These are phyloP conservation scores for Dothiorella sarmentorum DNA, from an alignment of 2,329 filamentous ascomycete species.

Conservation along the genomic window DNA sequence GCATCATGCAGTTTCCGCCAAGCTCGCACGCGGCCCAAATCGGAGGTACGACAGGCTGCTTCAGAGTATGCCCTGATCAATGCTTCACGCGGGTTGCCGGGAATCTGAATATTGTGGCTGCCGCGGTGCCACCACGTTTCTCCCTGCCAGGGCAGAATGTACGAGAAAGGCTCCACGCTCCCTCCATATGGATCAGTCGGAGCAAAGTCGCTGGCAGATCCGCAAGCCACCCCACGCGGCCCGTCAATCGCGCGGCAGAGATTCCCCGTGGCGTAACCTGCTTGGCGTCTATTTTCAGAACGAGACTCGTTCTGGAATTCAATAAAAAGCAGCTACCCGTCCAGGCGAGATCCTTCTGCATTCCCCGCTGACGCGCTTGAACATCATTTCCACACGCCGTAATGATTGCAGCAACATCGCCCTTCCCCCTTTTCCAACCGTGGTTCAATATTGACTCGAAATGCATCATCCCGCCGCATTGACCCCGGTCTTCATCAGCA, in stretches of 20 bases:
- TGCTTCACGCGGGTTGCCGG: not conserved
- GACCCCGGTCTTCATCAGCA: not conserved
- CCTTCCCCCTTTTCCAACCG: not conserved
- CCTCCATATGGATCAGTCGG: not conserved
- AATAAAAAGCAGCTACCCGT: conserved; percentile 12
- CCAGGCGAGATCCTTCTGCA: not conserved
- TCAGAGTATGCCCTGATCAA: conserved; percentile 1
- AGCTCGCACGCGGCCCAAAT: not conserved
- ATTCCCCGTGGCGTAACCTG: not conserved
- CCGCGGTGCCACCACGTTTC: not conserved
- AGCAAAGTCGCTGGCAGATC: not conserved
- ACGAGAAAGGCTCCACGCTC: not conserved
- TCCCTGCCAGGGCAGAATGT: not conserved
- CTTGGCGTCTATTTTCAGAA: not conserved
- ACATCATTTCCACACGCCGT: not conserved
- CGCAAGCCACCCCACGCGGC: not conserved
- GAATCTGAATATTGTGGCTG: not conserved
- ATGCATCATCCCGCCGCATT: not conserved
- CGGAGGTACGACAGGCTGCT: not conserved
- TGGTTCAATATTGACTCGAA: not conserved
- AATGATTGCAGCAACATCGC: not conserved
- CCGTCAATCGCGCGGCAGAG: not conserved
- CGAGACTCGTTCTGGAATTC: not conserved
- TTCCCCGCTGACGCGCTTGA: not conserved
- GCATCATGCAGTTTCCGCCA: conserved; percentile 4